A percentile compares a stretch with the other conserved stretches of the same genome.
Evolutionary conservation across 257 asterid species (phyloP).

Genomic region (Linaria vulgaris): DNA sequence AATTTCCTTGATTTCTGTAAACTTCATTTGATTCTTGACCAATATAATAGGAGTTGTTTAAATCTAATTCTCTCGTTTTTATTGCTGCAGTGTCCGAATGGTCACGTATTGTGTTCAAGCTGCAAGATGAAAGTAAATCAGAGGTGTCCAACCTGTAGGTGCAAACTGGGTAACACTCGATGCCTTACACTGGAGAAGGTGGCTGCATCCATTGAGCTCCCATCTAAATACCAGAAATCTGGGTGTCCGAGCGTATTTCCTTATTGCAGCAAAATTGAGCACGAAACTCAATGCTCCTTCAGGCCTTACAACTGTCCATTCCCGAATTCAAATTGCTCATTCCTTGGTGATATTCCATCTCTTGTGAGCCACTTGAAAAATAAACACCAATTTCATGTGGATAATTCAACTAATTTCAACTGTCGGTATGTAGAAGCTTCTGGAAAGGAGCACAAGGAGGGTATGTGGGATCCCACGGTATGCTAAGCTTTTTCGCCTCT

Average conservation of each 20-base stretch:
- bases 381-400: constrained; percentile 64
- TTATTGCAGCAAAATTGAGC: constrained; percentile 60
- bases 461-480: constrained; percentile 68
- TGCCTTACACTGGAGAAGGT: constrained; percentile 67
- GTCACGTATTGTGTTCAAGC: constrained; percentile 60
- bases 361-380: constrained; percentile 57
- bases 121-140: constrained; percentile 65
- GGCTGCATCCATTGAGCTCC: constrained; percentile 71
- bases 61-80: neutral
- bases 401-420: constrained; percentile 54
- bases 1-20: too few relatives aligned
- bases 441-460: constrained; percentile 61
- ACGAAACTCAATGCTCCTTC: constrained; percentile 57
- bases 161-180: constrained; percentile 64
- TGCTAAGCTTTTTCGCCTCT: too few relatives aligned
- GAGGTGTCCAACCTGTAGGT: constrained; percentile 72
- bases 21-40: too few relatives aligned
- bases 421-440: constrained; percentile 61
- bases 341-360: constrained; percentile 54
- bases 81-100: constrained; percentile 54
- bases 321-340: constrained; percentile 64
- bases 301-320: constrained; percentile 67
- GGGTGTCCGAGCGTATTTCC: constrained; percentile 61
- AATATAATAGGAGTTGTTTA: too few relatives aligned
- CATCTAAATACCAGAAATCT: constrained; percentile 55